Conservation (phyloP, 768 basidiomycete genomes). For the Kwoniella newhampshirensis region DNA sequence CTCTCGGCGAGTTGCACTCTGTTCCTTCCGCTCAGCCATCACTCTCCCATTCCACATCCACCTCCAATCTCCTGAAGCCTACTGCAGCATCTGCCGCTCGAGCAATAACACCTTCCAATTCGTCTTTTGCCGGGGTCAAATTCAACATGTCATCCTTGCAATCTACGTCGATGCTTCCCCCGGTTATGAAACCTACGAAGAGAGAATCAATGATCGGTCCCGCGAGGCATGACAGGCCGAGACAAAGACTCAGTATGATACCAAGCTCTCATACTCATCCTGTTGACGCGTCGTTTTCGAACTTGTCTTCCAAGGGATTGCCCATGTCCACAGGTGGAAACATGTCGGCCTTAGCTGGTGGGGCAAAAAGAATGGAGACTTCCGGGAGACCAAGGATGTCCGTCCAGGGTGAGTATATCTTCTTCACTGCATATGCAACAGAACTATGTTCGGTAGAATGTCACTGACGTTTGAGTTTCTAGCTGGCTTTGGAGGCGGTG, state of each 20-base stretch:
- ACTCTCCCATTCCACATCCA: slow-evolving; percentile 9
- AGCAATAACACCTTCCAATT: background rate
- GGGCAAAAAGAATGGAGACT: slow-evolving; percentile 15
- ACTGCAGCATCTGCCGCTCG: slow-evolving; percentile 24
- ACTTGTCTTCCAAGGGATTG: slow-evolving; percentile 4
- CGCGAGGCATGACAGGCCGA: slow-evolving; percentile 19
- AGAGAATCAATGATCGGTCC: slow-evolving; percentile 23
- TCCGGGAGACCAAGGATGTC: slow-evolving; percentile 6
- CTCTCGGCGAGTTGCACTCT: slow-evolving; percentile 16
- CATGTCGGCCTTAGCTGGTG: slow-evolving; percentile 13
- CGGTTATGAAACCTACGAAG: slow-evolving; percentile 4
- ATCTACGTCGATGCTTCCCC: background rate
- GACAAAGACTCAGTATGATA: slow-evolving; percentile 11
- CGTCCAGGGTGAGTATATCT: slow-evolving; percentile 10
- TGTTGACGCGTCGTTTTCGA: slow-evolving; percentile 6
- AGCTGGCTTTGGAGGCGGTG: background rate
- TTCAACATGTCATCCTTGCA: slow-evolving; percentile 3
- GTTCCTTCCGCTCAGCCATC: slow-evolving; percentile 5
- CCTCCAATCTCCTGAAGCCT: slow-evolving; percentile 23
- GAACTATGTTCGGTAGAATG: background rate
- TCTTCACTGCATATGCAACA: too few species aligned
- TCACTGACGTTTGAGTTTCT: too few species aligned
- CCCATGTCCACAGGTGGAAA: slow-evolving; percentile 6
- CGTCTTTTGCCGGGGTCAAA: slow-evolving; percentile 16
- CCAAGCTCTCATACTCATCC: slow-evolving; percentile 1